Conservation (phyloP, 2,329 filamentous ascomycete species). For the Mollisiaceae sp. region DNA sequence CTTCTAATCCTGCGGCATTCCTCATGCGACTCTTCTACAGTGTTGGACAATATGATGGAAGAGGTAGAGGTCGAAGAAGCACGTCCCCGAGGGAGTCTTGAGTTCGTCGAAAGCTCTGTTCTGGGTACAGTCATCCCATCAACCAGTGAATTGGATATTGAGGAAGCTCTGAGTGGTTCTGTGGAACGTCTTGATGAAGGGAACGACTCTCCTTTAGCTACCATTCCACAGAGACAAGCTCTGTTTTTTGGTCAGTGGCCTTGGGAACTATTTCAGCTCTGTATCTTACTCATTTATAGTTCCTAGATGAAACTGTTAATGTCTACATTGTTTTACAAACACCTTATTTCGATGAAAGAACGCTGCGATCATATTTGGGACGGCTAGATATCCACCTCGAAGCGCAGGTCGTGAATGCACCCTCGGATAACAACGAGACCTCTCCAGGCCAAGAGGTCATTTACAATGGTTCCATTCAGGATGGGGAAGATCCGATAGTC, state of each 20-base stretch:
- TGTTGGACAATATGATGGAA: slow-evolving; percentile 35
- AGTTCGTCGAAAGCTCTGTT: slow-evolving; percentile 63
- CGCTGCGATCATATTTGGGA: slow-evolving; percentile 62
- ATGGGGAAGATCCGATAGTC: slow-evolving; percentile 56
- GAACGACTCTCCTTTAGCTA: slow-evolving; percentile 53
- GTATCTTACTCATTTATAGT: slow-evolving; percentile 56
- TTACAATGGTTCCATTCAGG: slow-evolving; percentile 58
- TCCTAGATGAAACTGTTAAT: slow-evolving; percentile 73
- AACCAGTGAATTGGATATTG: slow-evolving; percentile 58
- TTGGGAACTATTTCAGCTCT: slow-evolving; percentile 38
- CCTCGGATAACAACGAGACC: slow-evolving; percentile 50
- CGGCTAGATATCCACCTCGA: slow-evolving; percentile 71
- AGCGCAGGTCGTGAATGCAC: slow-evolving; percentile 65
- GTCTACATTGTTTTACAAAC: slow-evolving; percentile 72
- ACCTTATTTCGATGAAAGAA: slow-evolving; percentile 61
- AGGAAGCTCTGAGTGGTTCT: slow-evolving; percentile 54
- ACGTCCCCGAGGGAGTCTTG: slow-evolving; percentile 44
- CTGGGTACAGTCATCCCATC: slow-evolving; percentile 66
- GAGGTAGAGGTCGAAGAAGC: slow-evolving; percentile 43
- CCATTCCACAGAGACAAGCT: slow-evolving; percentile 65
- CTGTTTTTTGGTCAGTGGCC: slow-evolving; percentile 72
- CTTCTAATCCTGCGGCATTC: neutral
- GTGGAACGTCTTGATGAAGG: slow-evolving; percentile 45
- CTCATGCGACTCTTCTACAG: neutral
- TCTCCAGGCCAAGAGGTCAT: slow-evolving; percentile 62